Conservation (phyloP, 176 grass and related monocot species). For the Musa acuminata region DNA sequence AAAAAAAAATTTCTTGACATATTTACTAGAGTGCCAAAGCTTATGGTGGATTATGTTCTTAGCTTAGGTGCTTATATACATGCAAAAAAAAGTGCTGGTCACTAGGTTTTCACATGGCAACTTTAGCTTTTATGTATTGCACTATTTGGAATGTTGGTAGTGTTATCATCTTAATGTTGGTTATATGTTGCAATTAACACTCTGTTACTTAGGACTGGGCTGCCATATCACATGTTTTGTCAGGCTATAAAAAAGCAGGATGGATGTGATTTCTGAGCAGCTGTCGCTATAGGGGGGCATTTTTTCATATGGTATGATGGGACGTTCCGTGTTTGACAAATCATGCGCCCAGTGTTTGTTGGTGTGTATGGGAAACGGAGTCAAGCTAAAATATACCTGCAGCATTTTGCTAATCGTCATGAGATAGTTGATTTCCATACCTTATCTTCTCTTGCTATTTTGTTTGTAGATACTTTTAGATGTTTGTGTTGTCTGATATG, state of each 20-base stretch:
- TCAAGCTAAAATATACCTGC: slow-evolving; percentile 29
- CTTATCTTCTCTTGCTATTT: background rate
- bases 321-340: slow-evolving; percentile 35
- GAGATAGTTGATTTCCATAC: background rate
- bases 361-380: slow-evolving; percentile 9
- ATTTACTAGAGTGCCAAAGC: background rate
- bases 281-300: slow-evolving; percentile 28
- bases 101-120: background rate
- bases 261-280: slow-evolving; percentile 31
- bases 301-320: slow-evolving; percentile 54
- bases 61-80: background rate
- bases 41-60: slow-evolving; percentile 2
- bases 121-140: background rate
- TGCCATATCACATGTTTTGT: slow-evolving; percentile 32
- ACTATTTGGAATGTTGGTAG: background rate
- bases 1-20: background rate
- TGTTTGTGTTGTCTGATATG: no score
- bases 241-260: slow-evolving; percentile 33
- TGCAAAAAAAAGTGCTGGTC: background rate
- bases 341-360: slow-evolving; percentile 27
- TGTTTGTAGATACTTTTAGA: background rate
- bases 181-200: slow-evolving; percentile 36
- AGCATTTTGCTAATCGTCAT: slow-evolving; percentile 8
- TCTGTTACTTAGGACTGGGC: slow-evolving; percentile 40
- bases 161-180: slow-evolving; percentile 24